Base-by-base conservation (phyloP, 2,329 filamentous ascomycete species). In the Colletotrichum sp. region DNA sequence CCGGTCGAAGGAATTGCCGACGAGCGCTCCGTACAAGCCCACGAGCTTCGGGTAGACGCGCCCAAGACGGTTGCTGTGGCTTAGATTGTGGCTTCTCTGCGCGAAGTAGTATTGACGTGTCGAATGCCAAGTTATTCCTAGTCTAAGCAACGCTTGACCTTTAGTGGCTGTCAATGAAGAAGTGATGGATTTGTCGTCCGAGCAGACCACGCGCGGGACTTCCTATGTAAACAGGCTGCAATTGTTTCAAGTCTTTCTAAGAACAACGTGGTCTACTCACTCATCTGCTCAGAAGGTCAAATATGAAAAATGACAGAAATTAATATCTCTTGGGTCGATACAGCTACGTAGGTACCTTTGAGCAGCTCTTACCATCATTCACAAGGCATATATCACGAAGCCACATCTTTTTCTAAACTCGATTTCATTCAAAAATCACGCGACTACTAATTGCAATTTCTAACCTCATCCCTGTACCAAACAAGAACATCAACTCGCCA, bases 161-260 rank as follows among this genome's bases (percentile, higher is more conserved):
- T n/a, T n/a, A 6, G 2, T n/a, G 39, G 39, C 16, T 43, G 16
- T 43, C 3, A n/a, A 2, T 43, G 39, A 16, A 43, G 39, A 18
- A 43, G 16, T 43, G 16, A 43, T 43, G 39, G 18, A 2, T 18
- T 43, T n/a, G 16, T 43, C 16, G 16, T 9, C 16, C 2, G 16
- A 3, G 36, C 16, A 39, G 16, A 9, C 36, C 1, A 18, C 4
- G 16, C 16, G 36, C 8, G 1, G 8, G 16, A 39, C 36, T 39
- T 18, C 7, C 36, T 18, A 5, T 39, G 4, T n/a, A n/a, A n/a
- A n/a, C n/a, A n/a, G n/a, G n/a, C n/a, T 16, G 13, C 0, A 36
- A 16, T 36, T 36, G 3, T 5, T 36, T 16, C 13, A 36, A 36
- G 13, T 36, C 34, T 16, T 36, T 36, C 1, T 36, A 16, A 3